phyloP scores from a whole-genome alignment of 495 filamentous ascomycete genomes.

The Hypoxylon rickii region DNA sequence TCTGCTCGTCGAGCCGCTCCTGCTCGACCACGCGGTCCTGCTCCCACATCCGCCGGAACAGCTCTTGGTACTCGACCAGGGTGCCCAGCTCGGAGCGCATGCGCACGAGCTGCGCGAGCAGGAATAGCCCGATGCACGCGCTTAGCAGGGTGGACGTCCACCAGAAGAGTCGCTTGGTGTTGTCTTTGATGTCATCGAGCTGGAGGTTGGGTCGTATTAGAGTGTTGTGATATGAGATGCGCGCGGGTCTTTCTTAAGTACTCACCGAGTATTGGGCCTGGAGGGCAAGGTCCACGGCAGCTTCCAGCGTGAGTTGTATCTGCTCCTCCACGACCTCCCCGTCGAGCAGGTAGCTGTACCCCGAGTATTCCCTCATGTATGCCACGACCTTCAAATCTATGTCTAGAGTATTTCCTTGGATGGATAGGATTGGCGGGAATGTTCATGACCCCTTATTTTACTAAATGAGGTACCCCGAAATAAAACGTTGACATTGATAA shows the following conservation, averaged over 20 bases:
- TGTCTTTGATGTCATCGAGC: slow-evolving; percentile 23
- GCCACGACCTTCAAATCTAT: neutral
- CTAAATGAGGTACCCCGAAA: too few relatives aligned
- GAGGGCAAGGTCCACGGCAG: neutral
- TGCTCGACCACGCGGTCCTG: slow-evolving; percentile 14
- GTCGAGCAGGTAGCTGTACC: neutral
- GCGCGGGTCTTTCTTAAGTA: too few relatives aligned
- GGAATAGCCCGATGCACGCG: slow-evolving; percentile 27
- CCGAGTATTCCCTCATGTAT: neutral
- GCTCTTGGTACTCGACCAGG: slow-evolving; percentile 20
- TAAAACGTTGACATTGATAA: too few relatives aligned
- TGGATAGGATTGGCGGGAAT: too few relatives aligned
- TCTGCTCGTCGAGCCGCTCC: neutral
- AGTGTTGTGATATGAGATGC: too few relatives aligned
- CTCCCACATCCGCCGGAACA: slow-evolving; percentile 26
- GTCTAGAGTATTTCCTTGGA: too few relatives aligned
- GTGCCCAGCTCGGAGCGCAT: slow-evolving; percentile 14
- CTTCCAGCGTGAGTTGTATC: neutral
- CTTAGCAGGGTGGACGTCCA: slow-evolving; percentile 21
- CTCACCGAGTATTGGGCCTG: neutral
- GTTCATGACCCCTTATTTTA: too few relatives aligned
- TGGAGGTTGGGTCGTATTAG: neutral
- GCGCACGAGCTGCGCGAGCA: slow-evolving; percentile 13
- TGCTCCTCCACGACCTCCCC: neutral
- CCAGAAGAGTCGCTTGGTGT: slow-evolving; percentile 22